Evolutionary conservation across 2,329 filamentous ascomycete genomes (phyloP).

Genomic region (Lanzia echinophila): DNA sequence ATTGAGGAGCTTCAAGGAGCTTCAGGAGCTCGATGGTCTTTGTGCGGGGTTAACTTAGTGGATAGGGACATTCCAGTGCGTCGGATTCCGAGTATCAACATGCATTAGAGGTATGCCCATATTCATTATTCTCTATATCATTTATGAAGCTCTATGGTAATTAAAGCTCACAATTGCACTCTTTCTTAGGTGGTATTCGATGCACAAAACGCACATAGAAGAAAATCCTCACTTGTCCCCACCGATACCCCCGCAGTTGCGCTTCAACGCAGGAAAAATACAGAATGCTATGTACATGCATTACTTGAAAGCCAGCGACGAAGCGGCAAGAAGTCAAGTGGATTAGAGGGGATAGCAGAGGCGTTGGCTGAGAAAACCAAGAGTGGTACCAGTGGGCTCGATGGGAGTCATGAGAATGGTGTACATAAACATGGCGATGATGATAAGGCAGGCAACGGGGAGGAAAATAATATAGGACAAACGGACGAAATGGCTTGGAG

Average conservation of each 20-base stretch:
- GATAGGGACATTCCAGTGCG: slow-evolving; percentile 22
- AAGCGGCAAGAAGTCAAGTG: slow-evolving; percentile 23
- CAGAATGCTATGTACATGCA: slow-evolving; percentile 60
- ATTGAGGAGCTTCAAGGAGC: not conserved
- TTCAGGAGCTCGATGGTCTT: not conserved
- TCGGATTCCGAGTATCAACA: slow-evolving; percentile 32
- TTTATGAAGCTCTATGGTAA: too few species aligned
- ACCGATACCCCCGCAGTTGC: slow-evolving; percentile 39
- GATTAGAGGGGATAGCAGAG: slow-evolving; percentile 26
- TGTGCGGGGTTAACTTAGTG: not conserved
- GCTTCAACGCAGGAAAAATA: slow-evolving; percentile 35
- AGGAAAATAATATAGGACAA: slow-evolving; percentile 37
- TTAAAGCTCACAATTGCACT: not conserved
- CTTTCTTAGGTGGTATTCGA: slow-evolving; percentile 52
- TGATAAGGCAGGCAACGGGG: not conserved
- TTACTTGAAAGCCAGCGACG: slow-evolving; percentile 52
- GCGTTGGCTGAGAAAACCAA: slow-evolving; percentile 17
- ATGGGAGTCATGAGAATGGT: not conserved
- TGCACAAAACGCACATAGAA: slow-evolving; percentile 51
- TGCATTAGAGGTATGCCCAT: slow-evolving; percentile 38
- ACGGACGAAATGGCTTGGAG: slow-evolving; percentile 51
- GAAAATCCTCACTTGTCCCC: slow-evolving; percentile 58
- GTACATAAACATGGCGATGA: slow-evolving; percentile 8
- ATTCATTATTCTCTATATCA: not conserved
- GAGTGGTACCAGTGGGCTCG: not conserved